These are phyloP conservation scores for Lentinula boryana DNA, from an alignment of 768 basidiomycete species.

Conservation along the genomic window DNA sequence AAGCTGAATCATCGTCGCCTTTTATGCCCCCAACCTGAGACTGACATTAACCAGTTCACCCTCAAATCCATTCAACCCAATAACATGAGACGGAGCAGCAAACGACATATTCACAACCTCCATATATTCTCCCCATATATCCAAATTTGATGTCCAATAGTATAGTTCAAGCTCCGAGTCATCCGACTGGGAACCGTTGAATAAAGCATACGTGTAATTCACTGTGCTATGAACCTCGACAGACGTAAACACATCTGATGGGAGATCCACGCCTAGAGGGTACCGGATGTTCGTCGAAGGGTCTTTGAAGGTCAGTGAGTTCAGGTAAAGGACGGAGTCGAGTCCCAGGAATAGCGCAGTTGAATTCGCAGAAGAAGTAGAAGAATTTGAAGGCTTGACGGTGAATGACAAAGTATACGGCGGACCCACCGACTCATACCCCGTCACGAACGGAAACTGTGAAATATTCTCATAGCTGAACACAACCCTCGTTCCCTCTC, in stretches of 20 bases:
- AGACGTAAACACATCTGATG: conserved; percentile 21
- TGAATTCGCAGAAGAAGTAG: not conserved
- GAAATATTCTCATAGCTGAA: conserved; percentile 18
- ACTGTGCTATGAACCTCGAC: conserved; percentile 32
- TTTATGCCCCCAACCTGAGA: not conserved
- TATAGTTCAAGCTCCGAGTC: conserved; percentile 9
- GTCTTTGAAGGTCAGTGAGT: conserved; percentile 32
- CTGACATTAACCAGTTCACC: conserved; percentile 25
- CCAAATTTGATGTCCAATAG: conserved; percentile 30
- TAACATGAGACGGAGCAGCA: conserved; percentile 29
- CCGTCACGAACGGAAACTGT: conserved; percentile 18
- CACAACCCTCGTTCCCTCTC: no score
- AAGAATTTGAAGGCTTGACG: conserved; percentile 23
- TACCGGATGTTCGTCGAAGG: conserved; percentile 26
- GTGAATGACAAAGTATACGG: conserved; percentile 36
- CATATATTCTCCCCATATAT: conserved; percentile 35
- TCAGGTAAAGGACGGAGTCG: conserved; percentile 28
- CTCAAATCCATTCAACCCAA: conserved; percentile 28
- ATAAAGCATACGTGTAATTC: conserved; percentile 25
- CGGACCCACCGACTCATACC: conserved; percentile 33
- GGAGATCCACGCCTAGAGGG: conserved; percentile 25
- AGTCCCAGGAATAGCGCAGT: conserved; percentile 18
- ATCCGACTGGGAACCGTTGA: conserved; percentile 14
- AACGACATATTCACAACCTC: conserved; percentile 36
- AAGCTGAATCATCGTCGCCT: no score